Percentiles rank a stretch among this genome's conserved stretches.
Evolutionary conservation across 1,284 basidiomycete species (phyloP).

Genomic region (Irpex sp.): DNA sequence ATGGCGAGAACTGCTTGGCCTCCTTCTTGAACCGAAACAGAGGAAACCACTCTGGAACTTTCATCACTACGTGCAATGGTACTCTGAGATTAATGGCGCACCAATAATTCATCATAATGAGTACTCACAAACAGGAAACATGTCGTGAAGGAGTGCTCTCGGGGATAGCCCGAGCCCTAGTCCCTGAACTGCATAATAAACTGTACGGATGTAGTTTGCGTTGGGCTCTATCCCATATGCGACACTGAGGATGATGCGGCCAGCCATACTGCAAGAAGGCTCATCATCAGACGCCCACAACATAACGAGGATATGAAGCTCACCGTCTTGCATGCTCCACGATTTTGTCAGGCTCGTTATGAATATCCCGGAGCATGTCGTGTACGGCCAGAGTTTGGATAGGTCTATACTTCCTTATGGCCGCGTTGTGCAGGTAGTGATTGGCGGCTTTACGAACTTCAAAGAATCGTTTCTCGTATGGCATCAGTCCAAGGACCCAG

Average conservation of each 20-base stretch:
- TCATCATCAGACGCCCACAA: background rate
- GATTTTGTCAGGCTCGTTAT: slow-evolving; percentile 19
- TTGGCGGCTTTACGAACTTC: background rate
- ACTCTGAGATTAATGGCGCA: background rate
- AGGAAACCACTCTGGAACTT: background rate
- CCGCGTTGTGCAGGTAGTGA: background rate
- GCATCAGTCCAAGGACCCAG: background rate
- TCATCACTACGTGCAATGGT: background rate
- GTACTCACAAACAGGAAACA: slow-evolving; percentile 21
- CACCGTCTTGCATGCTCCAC: slow-evolving; percentile 25
- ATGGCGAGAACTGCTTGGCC: background rate
- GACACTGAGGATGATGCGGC: slow-evolving; percentile 20
- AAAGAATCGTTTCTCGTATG: background rate
- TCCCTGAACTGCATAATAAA: background rate
- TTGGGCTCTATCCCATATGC: slow-evolving; percentile 23
- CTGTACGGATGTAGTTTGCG: slow-evolving; percentile 11
- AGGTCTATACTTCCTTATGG: slow-evolving; percentile 11
- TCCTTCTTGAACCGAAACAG: background rate
- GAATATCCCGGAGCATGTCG: slow-evolving; percentile 30
- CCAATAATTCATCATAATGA: slow-evolving; percentile 1
- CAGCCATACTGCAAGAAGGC: slow-evolving; percentile 16
- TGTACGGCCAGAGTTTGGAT: slow-evolving; percentile 22
- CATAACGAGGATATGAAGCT: slow-evolving; percentile 3
- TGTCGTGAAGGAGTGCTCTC: slow-evolving; percentile 14
- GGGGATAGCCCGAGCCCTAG: background rate